These are phyloP conservation scores for Cryptosporidium sp. DNA, from an alignment of 169 alveolate genomes.

Conservation along the genomic window DNA sequence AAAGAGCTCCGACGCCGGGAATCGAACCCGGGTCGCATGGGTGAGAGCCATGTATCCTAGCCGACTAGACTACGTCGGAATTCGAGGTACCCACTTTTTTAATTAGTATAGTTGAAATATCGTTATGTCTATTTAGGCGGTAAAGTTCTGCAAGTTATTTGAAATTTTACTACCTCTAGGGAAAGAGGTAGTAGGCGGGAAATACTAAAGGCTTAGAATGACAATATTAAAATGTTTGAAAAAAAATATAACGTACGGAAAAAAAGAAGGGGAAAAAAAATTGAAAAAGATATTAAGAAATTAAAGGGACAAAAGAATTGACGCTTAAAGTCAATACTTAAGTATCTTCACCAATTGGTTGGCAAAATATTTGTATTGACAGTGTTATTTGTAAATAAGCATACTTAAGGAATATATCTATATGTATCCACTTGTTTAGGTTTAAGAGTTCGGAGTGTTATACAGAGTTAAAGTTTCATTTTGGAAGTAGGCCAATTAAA, in stretches of 20 bases:
- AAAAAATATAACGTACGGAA: neutral
- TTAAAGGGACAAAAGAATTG: neutral
- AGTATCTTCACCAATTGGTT: no score
- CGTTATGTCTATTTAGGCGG: constrained; percentile 57
- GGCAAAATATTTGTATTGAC: neutral
- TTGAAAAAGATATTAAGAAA: neutral
- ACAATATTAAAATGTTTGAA: constrained; percentile 18
- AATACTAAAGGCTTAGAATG: constrained; percentile 28
- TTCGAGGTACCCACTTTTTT: neutral
- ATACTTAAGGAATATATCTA: no score
- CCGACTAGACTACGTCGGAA: constrained; percentile 78
- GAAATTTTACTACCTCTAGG: constrained; percentile 25
- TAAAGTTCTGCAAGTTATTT: neutral
- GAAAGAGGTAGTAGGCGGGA: constrained; percentile 62
- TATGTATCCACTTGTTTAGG: neutral
- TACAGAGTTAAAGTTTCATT: neutral
- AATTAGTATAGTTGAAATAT: neutral
- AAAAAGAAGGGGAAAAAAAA: neutral
- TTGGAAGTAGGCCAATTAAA: neutral
- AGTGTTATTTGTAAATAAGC: no score
- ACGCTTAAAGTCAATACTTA: neutral
- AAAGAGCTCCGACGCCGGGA: constrained; percentile 77
- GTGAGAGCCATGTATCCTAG: constrained; percentile 77
- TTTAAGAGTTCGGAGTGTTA: neutral
- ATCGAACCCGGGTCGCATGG: constrained; percentile 78